Evolutionary conservation across 805 yeast genomes (phyloP).

Genomic region (Ogataea siamensis): DNA sequence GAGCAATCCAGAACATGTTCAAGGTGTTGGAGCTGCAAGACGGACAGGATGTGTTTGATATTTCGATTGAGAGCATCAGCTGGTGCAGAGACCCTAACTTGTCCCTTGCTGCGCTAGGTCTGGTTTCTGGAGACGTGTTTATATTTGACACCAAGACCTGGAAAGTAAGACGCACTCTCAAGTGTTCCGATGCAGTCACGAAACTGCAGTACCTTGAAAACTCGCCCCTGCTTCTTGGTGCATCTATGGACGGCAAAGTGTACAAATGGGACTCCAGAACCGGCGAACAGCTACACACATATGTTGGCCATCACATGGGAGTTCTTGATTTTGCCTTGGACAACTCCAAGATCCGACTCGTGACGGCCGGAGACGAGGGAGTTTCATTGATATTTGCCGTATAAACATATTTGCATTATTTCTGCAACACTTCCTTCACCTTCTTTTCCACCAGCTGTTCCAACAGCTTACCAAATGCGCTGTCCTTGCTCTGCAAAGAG

Average conservation of each 20-base stretch:
- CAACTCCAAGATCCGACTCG: constrained; percentile 62
- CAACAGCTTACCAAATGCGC: constrained; percentile 48
- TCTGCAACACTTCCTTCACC: constrained; percentile 24
- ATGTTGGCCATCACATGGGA: constrained; percentile 93
- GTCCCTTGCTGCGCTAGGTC: constrained; percentile 77
- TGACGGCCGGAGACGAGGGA: constrained; percentile 97
- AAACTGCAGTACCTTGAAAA: constrained; percentile 62
- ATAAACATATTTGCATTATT: constrained; percentile 4
- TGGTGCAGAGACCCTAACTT: constrained; percentile 62
- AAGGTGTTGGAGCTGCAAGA: constrained; percentile 59
- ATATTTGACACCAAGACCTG: constrained; percentile 82
- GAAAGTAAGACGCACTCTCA: constrained; percentile 73
- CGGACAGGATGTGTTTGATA: constrained; percentile 58
- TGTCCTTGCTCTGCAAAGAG: constrained; percentile 53
- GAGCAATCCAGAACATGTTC: constrained; percentile 64
- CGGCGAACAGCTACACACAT: constrained; percentile 72
- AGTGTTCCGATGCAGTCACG: constrained; percentile 80
- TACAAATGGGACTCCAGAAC: constrained; percentile 88
- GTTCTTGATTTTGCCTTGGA: constrained; percentile 78
- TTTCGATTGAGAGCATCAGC: constrained; percentile 74
- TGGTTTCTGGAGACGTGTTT: constrained; percentile 83
- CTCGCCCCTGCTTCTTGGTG: constrained; percentile 58
- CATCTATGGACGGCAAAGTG: constrained; percentile 82
- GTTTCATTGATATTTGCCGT: constrained; percentile 71
- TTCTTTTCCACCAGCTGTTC: constrained; percentile 46